A percentile compares a stretch with the other conserved stretches of the same genome.
phyloP scores from a whole-genome alignment of 257 asterid species.

The Solanum medicagineum region DNA sequence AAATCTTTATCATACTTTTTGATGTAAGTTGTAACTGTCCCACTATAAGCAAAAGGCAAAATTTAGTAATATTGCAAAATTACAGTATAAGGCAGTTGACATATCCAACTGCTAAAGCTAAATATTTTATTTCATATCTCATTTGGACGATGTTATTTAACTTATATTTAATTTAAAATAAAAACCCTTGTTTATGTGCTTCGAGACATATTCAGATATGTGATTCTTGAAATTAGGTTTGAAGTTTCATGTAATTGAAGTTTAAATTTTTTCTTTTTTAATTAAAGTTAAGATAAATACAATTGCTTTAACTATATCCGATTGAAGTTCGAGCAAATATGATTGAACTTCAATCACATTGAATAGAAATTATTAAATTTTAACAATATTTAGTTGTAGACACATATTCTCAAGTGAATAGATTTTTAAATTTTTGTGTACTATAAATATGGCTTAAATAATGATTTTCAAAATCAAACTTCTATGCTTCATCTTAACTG shows the following conservation, averaged over 20 bases:
- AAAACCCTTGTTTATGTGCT: not conserved
- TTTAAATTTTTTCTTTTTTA: not conserved
- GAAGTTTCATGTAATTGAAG: not conserved
- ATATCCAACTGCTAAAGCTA: not conserved
- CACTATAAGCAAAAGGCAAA: not conserved
- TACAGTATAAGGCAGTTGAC: not conserved
- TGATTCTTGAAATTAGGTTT: not conserved
- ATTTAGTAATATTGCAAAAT: not conserved
- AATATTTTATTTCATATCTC: not conserved
- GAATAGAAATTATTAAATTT: not conserved
- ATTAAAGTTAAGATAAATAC: not conserved
- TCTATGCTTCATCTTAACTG: not conserved
- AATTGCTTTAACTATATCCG: not conserved
- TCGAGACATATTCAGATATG: accelerated
- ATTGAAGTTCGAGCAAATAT: not conserved
- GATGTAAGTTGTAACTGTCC: not conserved
- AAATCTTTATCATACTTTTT: not conserved
- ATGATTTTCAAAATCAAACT: not conserved
- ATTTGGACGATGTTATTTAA: not conserved
- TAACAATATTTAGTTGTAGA: not conserved
- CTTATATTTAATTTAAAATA: not conserved
- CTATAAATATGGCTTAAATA: too few relatives aligned
- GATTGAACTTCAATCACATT: not conserved
- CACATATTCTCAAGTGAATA: not conserved
- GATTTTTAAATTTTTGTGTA: not conserved